Base-by-base conservation (phyloP, 2,329 filamentous ascomycete genomes). In the Beauveria bassiana region DNA sequence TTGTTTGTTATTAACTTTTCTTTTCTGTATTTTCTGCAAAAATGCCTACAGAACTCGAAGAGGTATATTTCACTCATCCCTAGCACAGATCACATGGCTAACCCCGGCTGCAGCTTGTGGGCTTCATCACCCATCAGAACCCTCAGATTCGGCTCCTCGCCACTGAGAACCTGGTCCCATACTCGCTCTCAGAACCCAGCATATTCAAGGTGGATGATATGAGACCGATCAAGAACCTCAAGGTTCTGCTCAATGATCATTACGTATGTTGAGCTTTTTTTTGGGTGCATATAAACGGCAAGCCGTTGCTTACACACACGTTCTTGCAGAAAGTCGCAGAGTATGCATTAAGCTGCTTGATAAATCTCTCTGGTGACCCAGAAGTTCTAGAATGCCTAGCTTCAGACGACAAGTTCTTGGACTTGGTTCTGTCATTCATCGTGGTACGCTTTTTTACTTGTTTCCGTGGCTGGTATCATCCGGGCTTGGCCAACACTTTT, bases 101-200 rank as follows among this genome's bases (percentile, higher is more conserved):
- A 64, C 52, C 38, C 34, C 49, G n/a, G 50, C 28, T 34, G 61
- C 45, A 96, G 91, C 86, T 96, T 59, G 91, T 97, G 64, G 91
- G 92, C 73, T 97, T 98, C 76, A 89, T 98, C 63, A 89, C 90
- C 74, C 89, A 96, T 77, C 90, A 90, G 63, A 96, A 96, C 72
- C 91, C 91, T 47, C 90, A 96, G 72, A 91, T 98, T 66, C 86
- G 95, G 68, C 86, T 91, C 72, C 82, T 93, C 67, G 93, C 93
- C 54, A 86, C 88, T 59, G 92, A 96, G 74, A 90, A 96, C 68
- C 81, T 97, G 42, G 86, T 97, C 51, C 90, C 91, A 12, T 98
- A 90, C 66, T 90, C 90, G 26, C 81, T 85, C 12, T 77, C 82
- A 1, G 83, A 96, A 66, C 88, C 90, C 0, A 78, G 80, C 0